Evolutionary conservation across 768 basidiomycete genomes (phyloP).

Genomic region (Trametes punicea): DNA sequence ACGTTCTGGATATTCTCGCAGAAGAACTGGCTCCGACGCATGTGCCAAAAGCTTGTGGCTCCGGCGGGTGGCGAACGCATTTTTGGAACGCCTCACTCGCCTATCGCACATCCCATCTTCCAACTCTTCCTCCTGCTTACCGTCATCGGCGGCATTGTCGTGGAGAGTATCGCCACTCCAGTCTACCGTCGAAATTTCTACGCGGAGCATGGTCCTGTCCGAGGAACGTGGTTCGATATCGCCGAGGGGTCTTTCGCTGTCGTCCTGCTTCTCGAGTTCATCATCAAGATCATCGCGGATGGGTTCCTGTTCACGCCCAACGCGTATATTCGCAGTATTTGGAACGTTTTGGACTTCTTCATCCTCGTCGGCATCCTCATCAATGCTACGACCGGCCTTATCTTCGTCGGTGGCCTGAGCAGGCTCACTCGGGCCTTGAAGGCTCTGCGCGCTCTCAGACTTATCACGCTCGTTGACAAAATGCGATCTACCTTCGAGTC

Average conservation of each 20-base stretch:
- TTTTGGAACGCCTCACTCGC: slow-evolving; percentile 70
- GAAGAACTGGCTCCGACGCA: slow-evolving; percentile 62
- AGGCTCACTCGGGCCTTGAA: slow-evolving; percentile 84
- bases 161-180: slow-evolving; percentile 83
- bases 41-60: slow-evolving; percentile 80
- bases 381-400: slow-evolving; percentile 67
- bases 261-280: slow-evolving; percentile 72
- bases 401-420: slow-evolving; percentile 75
- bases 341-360: slow-evolving; percentile 88
- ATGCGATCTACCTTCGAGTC: slow-evolving; percentile 87
- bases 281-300: slow-evolving; percentile 90
- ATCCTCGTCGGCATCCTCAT: slow-evolving; percentile 76
- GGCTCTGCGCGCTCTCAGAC: slow-evolving; percentile 80
- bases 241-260: slow-evolving; percentile 71
- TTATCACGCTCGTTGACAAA: slow-evolving; percentile 85
- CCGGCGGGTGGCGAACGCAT: slow-evolving; percentile 86
- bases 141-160: slow-evolving; percentile 77
- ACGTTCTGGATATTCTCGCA: slow-evolving; percentile 89
- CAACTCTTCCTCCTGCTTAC: slow-evolving; percentile 70
- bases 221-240: slow-evolving; percentile 84
- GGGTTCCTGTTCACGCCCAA: slow-evolving; percentile 90
- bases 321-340: slow-evolving; percentile 86
- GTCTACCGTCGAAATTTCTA: slow-evolving; percentile 76
- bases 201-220: slow-evolving; percentile 50
- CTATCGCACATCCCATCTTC: slow-evolving; percentile 64